These are phyloP conservation scores for Solanum sejunctum DNA, from an alignment of 257 asterid species.

Conservation along the genomic window DNA sequence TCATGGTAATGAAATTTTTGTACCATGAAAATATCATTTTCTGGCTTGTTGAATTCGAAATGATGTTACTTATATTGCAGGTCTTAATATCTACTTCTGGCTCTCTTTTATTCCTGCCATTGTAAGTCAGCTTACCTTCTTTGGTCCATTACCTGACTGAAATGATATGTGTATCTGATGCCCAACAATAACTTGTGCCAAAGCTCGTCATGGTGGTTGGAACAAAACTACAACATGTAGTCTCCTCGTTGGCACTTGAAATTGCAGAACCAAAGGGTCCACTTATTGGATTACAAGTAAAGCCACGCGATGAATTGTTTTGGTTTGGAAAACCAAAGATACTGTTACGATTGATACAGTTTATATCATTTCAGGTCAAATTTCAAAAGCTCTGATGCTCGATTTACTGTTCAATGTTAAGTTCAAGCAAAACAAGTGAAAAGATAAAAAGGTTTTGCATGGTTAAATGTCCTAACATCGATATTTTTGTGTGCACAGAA, in stretches of 20 bases:
- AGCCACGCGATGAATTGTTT: conserved; percentile 75
- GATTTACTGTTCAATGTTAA: neutral
- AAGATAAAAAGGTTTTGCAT: neutral
- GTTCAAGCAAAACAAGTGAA: neutral
- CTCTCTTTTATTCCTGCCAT: conserved; percentile 74
- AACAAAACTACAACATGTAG: conserved; percentile 84
- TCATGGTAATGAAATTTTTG: conserved; percentile 43
- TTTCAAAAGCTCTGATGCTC: neutral
- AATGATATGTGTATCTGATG: conserved; percentile 7
- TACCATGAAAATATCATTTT: neutral
- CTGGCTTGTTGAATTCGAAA: neutral
- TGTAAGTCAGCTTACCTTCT: conserved; percentile 30
- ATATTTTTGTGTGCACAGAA: conserved; percentile 37
- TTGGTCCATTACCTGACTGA: neutral
- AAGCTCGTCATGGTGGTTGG: conserved; percentile 89
- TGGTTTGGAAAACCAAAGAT: conserved; percentile 90
- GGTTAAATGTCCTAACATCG: neutral
- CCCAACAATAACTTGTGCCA: neutral
- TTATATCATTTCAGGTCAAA: conserved; percentile 79
- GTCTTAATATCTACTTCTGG: conserved; percentile 83
- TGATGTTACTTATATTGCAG: conserved; percentile 26
- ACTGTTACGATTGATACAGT: conserved; percentile 61
- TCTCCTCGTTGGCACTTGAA: conserved; percentile 77
- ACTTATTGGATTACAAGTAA: conserved; percentile 39
- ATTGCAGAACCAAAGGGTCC: conserved; percentile 51